Percentiles rank a stretch among this genome's conserved stretches.
Conservation (phyloP, 495 filamentous ascomycete species). For the Mycothermus thermophilus region DNA sequence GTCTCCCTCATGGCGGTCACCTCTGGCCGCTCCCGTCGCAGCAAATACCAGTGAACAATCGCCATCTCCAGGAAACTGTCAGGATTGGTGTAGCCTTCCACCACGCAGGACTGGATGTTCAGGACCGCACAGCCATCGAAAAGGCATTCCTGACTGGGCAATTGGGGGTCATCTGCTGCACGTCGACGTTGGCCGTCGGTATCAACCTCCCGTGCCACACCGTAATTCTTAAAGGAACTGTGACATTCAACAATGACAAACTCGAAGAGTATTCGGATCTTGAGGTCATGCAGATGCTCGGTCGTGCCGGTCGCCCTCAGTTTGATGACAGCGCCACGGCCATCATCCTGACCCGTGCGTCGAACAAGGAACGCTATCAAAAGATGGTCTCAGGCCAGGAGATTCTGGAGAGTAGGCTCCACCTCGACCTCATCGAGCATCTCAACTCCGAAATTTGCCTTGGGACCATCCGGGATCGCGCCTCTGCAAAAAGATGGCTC, state of each 20-base stretch:
- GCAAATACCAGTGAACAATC: slow-evolving; percentile 37
- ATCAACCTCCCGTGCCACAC: slow-evolving; percentile 90
- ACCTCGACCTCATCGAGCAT: slow-evolving; percentile 81
- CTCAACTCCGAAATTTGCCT: slow-evolving; percentile 88
- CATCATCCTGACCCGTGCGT: slow-evolving; percentile 67
- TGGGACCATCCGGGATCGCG: slow-evolving; percentile 56
- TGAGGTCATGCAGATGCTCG: slow-evolving; percentile 97
- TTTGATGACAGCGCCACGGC: slow-evolving; percentile 77
- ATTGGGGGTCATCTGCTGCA: slow-evolving; percentile 85
- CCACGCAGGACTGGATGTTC: slow-evolving; percentile 67
- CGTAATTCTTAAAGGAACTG: slow-evolving; percentile 84
- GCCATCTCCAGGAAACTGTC: slow-evolving; percentile 52
- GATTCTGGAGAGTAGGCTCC: slow-evolving; percentile 74
- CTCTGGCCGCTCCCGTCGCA: slow-evolving; percentile 54
- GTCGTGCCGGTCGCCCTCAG: slow-evolving; percentile 83
- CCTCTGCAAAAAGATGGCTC: slow-evolving; percentile 72
- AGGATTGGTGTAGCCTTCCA: slow-evolving; percentile 77
- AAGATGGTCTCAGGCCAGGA: slow-evolving; percentile 73
- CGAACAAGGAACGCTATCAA: slow-evolving; percentile 61
- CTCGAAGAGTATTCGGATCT: slow-evolving; percentile 74
- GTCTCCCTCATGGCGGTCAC: slow-evolving; percentile 39
- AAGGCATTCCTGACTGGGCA: slow-evolving; percentile 59
- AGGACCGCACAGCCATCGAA: slow-evolving; percentile 61
- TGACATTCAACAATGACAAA: slow-evolving; percentile 49
- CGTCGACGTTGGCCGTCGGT: slow-evolving; percentile 84